phyloP scores from a whole-genome alignment of 768 basidiomycete species.

The Agrocybe chaxingu region DNA sequence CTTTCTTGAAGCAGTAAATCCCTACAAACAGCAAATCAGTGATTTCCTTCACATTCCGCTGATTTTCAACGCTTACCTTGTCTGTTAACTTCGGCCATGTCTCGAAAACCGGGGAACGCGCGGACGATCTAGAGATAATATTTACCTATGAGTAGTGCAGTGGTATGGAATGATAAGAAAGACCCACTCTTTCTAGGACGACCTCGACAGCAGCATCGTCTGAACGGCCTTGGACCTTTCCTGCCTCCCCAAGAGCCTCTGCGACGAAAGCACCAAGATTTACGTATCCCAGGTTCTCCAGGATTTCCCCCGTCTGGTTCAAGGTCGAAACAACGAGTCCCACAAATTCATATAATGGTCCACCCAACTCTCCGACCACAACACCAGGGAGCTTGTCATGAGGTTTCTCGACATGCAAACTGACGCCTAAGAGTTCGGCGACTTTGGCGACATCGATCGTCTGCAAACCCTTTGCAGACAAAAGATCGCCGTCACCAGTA shows the following conservation, averaged over 20 bases:
- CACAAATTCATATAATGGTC: slow-evolving; percentile 72
- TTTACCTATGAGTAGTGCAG: not conserved
- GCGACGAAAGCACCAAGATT: slow-evolving; percentile 73
- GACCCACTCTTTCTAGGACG: slow-evolving; percentile 59
- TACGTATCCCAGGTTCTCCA: slow-evolving; percentile 58
- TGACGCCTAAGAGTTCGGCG: slow-evolving; percentile 70
- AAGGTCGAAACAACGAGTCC: slow-evolving; percentile 58
- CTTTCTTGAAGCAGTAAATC: slow-evolving; percentile 91
- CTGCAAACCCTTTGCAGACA: slow-evolving; percentile 68
- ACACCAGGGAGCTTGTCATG: slow-evolving; percentile 71
- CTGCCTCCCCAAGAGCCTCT: slow-evolving; percentile 60
- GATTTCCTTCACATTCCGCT: slow-evolving; percentile 1
- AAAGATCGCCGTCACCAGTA: slow-evolving; percentile 50
- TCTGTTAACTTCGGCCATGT: slow-evolving; percentile 66
- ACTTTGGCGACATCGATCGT: slow-evolving; percentile 51
- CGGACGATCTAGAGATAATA: slow-evolving; percentile 39
- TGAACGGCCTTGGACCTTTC: slow-evolving; percentile 22
- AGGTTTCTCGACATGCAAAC: slow-evolving; percentile 63
- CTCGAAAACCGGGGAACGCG: slow-evolving; percentile 79
- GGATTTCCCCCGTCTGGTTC: slow-evolving; percentile 68
- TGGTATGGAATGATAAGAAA: not conserved
- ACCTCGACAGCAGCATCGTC: slow-evolving; percentile 38
- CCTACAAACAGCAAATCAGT: slow-evolving; percentile 34
- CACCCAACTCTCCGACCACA: slow-evolving; percentile 72
- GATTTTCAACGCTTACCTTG: slow-evolving; percentile 44